Conservation (phyloP, 306 rosid species). For the Casuarina cunninghamiana region DNA sequence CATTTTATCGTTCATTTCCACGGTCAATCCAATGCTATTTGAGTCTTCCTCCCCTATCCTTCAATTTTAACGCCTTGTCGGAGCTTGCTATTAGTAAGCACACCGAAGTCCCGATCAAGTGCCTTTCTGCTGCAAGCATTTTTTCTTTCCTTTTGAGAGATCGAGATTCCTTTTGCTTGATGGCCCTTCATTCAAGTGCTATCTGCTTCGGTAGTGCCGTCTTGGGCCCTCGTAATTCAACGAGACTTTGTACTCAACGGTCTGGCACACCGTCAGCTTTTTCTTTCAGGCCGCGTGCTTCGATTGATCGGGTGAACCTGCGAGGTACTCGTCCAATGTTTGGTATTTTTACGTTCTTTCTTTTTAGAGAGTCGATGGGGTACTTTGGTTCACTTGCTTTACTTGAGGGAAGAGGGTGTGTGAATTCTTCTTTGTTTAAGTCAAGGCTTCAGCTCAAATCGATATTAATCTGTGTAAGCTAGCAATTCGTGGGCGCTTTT, state of each 20-base stretch:
- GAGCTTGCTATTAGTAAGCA: background rate
- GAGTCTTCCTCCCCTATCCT: constrained; percentile 12
- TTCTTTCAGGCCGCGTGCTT: constrained; percentile 35
- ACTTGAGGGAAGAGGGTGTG: no score
- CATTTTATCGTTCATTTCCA: background rate
- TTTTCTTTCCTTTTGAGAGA: background rate
- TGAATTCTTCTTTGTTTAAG: no score
- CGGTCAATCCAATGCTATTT: constrained; percentile 26
- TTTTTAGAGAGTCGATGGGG: no score
- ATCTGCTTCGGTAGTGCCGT: constrained; percentile 41
- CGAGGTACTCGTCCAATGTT: constrained; percentile 36
- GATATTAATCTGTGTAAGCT: no score
- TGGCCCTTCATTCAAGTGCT: constrained; percentile 70
- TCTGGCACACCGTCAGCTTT: constrained; percentile 39
- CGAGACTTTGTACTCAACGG: constrained; percentile 34
- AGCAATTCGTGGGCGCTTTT: background rate
- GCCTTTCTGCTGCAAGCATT: background rate
- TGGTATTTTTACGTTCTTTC: no score
- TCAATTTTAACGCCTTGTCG: constrained; percentile 9
- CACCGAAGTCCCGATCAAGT: background rate
- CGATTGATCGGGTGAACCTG: constrained; percentile 33
- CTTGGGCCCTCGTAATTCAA: constrained; percentile 36
- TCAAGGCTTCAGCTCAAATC: no score
- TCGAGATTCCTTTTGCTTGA: constrained; percentile 29
- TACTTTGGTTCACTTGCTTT: no score